Conservation (phyloP, 2,329 filamentous ascomycete species). For the Paraphoma chrysanthemicola region DNA sequence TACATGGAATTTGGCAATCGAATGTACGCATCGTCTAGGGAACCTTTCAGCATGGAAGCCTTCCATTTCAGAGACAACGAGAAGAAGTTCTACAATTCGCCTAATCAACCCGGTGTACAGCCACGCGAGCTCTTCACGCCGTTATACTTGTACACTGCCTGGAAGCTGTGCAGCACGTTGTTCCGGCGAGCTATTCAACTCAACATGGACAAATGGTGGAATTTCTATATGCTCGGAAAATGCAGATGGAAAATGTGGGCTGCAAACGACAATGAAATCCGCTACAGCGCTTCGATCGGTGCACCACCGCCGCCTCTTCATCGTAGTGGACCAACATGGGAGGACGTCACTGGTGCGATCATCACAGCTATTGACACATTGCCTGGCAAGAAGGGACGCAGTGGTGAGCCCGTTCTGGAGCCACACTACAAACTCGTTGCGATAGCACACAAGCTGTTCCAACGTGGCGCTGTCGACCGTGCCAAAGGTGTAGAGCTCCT, state of each 20-base stretch:
- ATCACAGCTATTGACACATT: conserved; percentile 66
- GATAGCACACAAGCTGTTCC: conserved; percentile 81
- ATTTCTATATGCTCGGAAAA: conserved; percentile 74
- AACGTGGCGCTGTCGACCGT: conserved; percentile 52
- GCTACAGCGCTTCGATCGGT: conserved; percentile 39
- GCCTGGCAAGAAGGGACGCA: conserved; percentile 66
- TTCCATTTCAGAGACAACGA: conserved; percentile 67
- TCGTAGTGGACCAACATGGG: conserved; percentile 35
- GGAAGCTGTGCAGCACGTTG: conserved; percentile 69
- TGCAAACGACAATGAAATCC: conserved; percentile 49
- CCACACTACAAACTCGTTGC: conserved; percentile 92
- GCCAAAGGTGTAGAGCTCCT: conserved; percentile 59
- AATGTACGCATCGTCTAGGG: conserved; percentile 71
- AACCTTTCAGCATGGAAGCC: conserved; percentile 71
- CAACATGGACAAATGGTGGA: conserved; percentile 69
- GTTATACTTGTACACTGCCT: conserved; percentile 66
- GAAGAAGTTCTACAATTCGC: conserved; percentile 66
- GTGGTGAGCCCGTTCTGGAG: conserved; percentile 81
- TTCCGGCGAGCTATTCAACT: conserved; percentile 66
- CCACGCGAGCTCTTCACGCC: conserved; percentile 64
- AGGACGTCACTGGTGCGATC: conserved; percentile 64
- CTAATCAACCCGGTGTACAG: conserved; percentile 58
- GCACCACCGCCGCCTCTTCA: conserved; percentile 27
- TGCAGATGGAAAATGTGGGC: conserved; percentile 75
- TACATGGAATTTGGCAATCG: conserved; percentile 73